Conservation (phyloP, 108 stramenopile genomes). For the Conticribra guillardii region DNA sequence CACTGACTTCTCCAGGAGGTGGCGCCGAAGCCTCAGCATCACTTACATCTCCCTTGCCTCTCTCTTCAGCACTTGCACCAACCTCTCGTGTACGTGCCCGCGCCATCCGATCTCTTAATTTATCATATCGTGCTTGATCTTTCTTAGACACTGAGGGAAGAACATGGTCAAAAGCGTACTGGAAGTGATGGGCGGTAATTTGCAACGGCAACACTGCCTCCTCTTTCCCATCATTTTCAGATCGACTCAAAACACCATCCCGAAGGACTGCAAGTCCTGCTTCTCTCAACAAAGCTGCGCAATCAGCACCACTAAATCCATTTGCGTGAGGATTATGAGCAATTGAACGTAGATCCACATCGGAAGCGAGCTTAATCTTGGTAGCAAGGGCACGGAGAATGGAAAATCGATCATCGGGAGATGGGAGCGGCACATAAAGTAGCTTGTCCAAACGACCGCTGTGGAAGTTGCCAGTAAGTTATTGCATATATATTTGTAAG, state of each 20-base stretch:
- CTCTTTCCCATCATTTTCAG: constrained; percentile 1
- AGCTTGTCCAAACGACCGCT: constrained; percentile 94
- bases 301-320: constrained; percentile 92
- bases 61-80: constrained; percentile 30
- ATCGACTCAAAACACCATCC: constrained; percentile 49
- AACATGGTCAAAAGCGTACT: constrained; percentile 86
- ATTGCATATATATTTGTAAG: no score
- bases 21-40: no score
- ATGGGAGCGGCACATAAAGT: constrained; percentile 92
- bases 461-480: no score
- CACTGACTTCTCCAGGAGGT: no score
- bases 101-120: constrained; percentile 84
- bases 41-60: no score
- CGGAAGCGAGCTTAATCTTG: constrained; percentile 60
- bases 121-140: constrained; percentile 84
- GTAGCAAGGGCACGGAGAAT: constrained; percentile 81
- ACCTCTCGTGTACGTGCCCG: constrained; percentile 65
- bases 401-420: constrained; percentile 78
- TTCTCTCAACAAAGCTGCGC: constrained; percentile 86
- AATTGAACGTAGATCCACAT: constrained; percentile 75
- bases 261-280: constrained; percentile 89
- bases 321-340: constrained; percentile 71
- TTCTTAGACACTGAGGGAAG: constrained; percentile 85
- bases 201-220: constrained; percentile 38
- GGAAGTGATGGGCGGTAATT: constrained; percentile 71